Percentiles rank a stretch among this genome's conserved stretches.
phyloP scores from a whole-genome alignment of 2,329 filamentous ascomycete genomes.

The Dothidotthia symphoricarpi region DNA sequence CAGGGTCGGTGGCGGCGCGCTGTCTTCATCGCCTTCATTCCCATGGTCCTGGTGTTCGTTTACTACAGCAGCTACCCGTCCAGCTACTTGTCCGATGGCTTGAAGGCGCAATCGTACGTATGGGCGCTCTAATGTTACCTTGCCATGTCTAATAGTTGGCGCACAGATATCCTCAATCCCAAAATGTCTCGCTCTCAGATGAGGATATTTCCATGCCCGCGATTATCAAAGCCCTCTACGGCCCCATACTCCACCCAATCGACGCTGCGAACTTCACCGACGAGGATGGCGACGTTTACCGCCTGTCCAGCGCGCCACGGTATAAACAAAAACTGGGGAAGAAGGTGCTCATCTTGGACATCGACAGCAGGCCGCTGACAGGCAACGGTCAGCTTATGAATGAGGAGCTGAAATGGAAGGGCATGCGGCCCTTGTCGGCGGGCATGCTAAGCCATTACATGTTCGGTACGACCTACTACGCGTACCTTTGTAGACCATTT shows the following conservation, averaged over 20 bases:
- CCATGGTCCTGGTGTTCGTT: constrained; percentile 30
- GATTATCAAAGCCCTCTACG: constrained; percentile 41
- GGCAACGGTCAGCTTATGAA: constrained; percentile 40
- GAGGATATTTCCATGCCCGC: constrained; percentile 36
- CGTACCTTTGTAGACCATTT: not conserved
- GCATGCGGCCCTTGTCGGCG: constrained; percentile 38
- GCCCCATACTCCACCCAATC: constrained; percentile 37
- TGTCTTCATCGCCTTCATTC: constrained; percentile 31
- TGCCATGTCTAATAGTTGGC: constrained; percentile 2
- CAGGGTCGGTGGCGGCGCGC: constrained; percentile 38
- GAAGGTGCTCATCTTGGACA: constrained; percentile 40
- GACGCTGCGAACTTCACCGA: constrained; percentile 40
- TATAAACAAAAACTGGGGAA: constrained; percentile 40
- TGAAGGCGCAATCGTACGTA: constrained; percentile 6
- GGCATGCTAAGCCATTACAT: constrained; percentile 43
- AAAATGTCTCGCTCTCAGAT: constrained; percentile 27
- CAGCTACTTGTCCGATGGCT: constrained; percentile 21
- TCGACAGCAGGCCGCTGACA: constrained; percentile 39
- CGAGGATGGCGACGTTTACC: constrained; percentile 38
- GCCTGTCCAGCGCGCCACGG: constrained; percentile 29
- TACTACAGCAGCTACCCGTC: constrained; percentile 33
- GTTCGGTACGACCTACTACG: constrained; percentile 27
- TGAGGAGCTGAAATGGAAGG: constrained; percentile 38
- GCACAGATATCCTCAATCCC: constrained; percentile 23
- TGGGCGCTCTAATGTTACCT: not conserved